Percentiles rank a stretch among this genome's conserved stretches.
Conservation (phyloP, 495 filamentous ascomycete species). For the Penicillium cinerascens region DNA sequence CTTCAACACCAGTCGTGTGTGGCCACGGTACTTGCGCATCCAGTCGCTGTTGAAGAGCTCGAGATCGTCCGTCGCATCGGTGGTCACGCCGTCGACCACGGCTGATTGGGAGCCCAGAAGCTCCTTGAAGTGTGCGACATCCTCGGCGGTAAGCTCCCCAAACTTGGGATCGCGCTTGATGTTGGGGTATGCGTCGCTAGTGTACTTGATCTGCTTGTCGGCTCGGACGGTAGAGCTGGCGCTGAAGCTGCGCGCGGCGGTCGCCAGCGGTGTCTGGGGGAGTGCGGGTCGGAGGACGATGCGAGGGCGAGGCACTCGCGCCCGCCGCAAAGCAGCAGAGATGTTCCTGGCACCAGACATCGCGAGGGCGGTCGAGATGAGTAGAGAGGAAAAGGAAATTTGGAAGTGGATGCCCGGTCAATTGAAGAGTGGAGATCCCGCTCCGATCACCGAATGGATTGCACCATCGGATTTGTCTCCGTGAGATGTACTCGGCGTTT, state of each 20-base stretch:
- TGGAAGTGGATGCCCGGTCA: constrained; percentile 3
- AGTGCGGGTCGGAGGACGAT: constrained; percentile 21
- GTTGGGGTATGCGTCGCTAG: constrained; percentile 79
- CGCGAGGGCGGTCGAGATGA: constrained; percentile 5
- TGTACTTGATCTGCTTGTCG: constrained; percentile 61
- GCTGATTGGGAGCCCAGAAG: constrained; percentile 73
- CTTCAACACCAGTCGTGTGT: constrained; percentile 81
- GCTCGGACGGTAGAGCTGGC: constrained; percentile 26
- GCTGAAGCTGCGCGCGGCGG: constrained; percentile 34
- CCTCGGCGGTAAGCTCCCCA: constrained; percentile 60
- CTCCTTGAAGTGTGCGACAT: constrained; percentile 75
- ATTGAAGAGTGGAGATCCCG: constrained; percentile 25
- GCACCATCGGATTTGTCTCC: constrained; percentile 9
- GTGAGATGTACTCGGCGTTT: constrained; percentile 8
- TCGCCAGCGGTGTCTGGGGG: constrained; percentile 18
- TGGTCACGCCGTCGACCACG: constrained; percentile 77
- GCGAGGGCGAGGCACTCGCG: constrained; percentile 36
- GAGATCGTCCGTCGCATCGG: constrained; percentile 70
- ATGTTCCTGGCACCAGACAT: constrained; percentile 41
- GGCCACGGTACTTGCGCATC: constrained; percentile 98
- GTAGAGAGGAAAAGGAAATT: constrained; percentile 16
- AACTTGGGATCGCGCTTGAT: constrained; percentile 76
- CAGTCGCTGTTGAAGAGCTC: constrained; percentile 95
- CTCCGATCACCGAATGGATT: constrained; percentile 17
- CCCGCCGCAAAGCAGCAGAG: constrained; percentile 39